Conservation (phyloP, 176 grass and related monocot species). For the Paspalum vaginatum region DNA sequence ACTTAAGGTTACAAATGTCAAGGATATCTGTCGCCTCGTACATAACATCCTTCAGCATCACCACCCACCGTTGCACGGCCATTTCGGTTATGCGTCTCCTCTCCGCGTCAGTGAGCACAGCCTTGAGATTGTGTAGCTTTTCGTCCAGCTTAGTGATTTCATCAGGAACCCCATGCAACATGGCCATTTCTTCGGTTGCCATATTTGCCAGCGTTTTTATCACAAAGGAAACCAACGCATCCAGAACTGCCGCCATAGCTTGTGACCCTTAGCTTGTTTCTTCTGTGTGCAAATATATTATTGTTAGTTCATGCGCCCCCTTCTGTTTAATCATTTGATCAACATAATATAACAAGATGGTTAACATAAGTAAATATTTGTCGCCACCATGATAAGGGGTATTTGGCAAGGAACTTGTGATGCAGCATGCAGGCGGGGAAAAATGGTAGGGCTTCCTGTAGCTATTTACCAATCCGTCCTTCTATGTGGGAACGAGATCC, state of each 20-base stretch:
- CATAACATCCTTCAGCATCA: conserved; percentile 37
- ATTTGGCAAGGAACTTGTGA: too few relatives aligned
- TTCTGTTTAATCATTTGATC: too few relatives aligned
- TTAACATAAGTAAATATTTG: too few relatives aligned
- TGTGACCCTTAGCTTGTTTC: too few relatives aligned
- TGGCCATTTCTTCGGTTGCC: background rate
- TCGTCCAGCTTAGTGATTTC: conserved; percentile 24
- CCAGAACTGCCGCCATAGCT: conserved; percentile 30
- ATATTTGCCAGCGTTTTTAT: background rate
- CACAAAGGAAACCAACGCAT: conserved; percentile 7
- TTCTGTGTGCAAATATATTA: too few relatives aligned
- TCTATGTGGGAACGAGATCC: too few relatives aligned
- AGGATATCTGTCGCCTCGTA: conserved; percentile 51
- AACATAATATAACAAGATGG: too few relatives aligned
- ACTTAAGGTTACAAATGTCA: conserved; percentile 22
- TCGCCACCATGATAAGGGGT: too few relatives aligned
- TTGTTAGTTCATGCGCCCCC: too few relatives aligned
- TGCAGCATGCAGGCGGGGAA: too few relatives aligned
- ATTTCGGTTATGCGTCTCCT: background rate
- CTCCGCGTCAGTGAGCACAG: conserved; percentile 19
- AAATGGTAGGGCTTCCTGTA: too few relatives aligned
- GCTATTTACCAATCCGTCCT: too few relatives aligned
- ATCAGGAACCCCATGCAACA: background rate
- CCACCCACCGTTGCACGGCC: background rate
- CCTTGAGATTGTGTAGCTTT: background rate